phyloP scores from a whole-genome alignment of 352 stramenopile genomes.

The Stramenopiles sp. region DNA sequence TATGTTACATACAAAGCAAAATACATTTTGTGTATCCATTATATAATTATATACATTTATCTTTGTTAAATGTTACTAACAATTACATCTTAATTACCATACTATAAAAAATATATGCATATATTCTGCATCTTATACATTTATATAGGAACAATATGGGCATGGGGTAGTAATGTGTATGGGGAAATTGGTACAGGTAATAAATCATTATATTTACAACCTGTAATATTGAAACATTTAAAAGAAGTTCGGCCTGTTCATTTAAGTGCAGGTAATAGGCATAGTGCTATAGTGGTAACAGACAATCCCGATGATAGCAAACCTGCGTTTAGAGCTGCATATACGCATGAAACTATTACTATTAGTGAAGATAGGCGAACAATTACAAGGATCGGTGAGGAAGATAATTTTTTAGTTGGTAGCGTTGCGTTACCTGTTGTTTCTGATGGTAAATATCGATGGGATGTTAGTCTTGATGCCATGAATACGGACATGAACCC shows the following conservation, averaged over 20 bases:
- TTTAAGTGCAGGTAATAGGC: not conserved
- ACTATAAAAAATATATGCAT: too few species aligned
- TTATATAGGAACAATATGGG: not conserved
- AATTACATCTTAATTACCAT: too few species aligned
- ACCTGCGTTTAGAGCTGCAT: not conserved
- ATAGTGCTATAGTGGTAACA: not conserved
- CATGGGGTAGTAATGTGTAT: constrained; percentile 4
- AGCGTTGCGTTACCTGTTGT: not conserved
- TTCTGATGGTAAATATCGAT: constrained; percentile 2
- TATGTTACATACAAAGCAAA: too few species aligned
- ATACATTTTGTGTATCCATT: too few species aligned
- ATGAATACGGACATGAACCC: not conserved
- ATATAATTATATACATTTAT: too few species aligned
- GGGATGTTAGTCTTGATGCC: not conserved
- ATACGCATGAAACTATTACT: constrained; percentile 3
- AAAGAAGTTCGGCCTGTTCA: not conserved
- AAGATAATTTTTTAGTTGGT: not conserved
- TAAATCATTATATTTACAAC: not conserved
- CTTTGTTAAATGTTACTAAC: too few species aligned
- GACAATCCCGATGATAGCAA: not conserved
- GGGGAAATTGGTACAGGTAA: constrained; percentile 1
- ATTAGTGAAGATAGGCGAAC: constrained; percentile 7
- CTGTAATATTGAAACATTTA: not conserved
- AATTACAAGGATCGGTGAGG: not conserved
- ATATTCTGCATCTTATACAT: too few species aligned